Percentiles rank a stretch among this genome's conserved stretches.
phyloP scores from a whole-genome alignment of 805 yeast species.

The Scheffersomyces stipitis region DNA sequence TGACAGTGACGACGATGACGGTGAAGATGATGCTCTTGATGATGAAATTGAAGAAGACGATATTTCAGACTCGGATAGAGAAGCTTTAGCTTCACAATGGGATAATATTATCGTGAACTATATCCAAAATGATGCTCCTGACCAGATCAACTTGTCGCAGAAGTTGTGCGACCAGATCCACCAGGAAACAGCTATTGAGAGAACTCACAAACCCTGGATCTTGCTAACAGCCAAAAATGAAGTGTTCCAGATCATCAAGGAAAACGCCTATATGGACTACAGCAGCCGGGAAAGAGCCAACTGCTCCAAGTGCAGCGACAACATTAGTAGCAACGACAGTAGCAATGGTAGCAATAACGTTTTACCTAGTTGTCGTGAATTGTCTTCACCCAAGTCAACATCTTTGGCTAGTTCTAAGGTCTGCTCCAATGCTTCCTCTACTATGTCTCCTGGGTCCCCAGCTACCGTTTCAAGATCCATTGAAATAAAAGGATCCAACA shows the following conservation, averaged over 20 bases:
- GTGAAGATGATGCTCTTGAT: constrained; percentile 1
- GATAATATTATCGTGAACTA: constrained; percentile 38
- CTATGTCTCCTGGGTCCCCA: too few relatives aligned
- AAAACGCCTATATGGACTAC: constrained; percentile 27
- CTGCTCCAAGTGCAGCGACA: neutral
- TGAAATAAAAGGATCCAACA: too few relatives aligned
- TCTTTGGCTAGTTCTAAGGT: too few relatives aligned
- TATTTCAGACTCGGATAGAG: constrained; percentile 2
- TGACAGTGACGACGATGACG: constrained; percentile 7
- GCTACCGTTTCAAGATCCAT: too few relatives aligned
- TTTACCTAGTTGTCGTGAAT: too few relatives aligned
- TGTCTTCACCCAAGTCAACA: too few relatives aligned
- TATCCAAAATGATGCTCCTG: constrained; percentile 42
- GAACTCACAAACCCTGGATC: constrained; percentile 26
- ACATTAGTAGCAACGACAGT: too few relatives aligned
- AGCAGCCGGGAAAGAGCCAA: neutral
- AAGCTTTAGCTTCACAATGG: constrained; percentile 30
- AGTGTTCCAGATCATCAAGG: constrained; percentile 31
- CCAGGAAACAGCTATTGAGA: constrained; percentile 15
- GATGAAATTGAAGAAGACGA: constrained; percentile 4
- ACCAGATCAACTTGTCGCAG: constrained; percentile 50
- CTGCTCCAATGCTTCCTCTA: too few relatives aligned
- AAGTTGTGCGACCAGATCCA: constrained; percentile 30
- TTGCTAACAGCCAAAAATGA: constrained; percentile 31
- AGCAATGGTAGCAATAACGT: too few relatives aligned